A percentile compares a stretch with the other conserved stretches of the same genome.
These are phyloP conservation scores for Baorangia bicolor DNA, from an alignment of 768 basidiomycete species.

Conservation along the genomic window DNA sequence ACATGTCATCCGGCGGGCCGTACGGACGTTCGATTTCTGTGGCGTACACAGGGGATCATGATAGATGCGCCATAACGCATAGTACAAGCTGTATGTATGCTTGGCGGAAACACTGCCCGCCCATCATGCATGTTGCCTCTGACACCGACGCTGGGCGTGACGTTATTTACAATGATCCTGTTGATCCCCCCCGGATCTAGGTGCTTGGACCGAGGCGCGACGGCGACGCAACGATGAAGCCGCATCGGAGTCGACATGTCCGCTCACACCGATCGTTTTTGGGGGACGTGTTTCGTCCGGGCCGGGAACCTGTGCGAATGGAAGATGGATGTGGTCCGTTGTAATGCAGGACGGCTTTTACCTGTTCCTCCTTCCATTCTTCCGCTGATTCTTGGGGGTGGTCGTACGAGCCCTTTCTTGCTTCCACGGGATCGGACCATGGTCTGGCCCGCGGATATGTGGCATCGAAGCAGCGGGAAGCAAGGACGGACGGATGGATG, in stretches of 20 bases:
- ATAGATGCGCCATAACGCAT: too few species aligned
- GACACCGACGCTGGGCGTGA: background rate
- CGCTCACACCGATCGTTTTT: background rate
- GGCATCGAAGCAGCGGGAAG: background rate
- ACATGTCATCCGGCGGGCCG: too few species aligned
- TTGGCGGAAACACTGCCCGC: background rate
- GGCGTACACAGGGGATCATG: too few species aligned
- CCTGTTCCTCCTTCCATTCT: background rate
- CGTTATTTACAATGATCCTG: background rate
- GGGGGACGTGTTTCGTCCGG: background rate
- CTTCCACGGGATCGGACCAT: background rate
- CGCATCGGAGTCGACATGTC: background rate
- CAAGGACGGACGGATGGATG: background rate
- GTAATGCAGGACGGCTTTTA: too few species aligned
- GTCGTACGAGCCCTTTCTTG: too few species aligned
- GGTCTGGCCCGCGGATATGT: slow-evolving; percentile 1
- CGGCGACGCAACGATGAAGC: background rate
- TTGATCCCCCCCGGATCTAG: background rate
- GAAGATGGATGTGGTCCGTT: background rate
- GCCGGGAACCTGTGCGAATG: background rate
- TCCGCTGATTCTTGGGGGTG: too few species aligned
- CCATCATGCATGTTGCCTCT: background rate
- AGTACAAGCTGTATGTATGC: too few species aligned
- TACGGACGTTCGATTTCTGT: too few species aligned
- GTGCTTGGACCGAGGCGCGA: background rate